Percentiles rank a stretch among this genome's conserved stretches.
These are phyloP conservation scores for Podospora didyma DNA, from an alignment of 495 filamentous ascomycete species.

Conservation along the genomic window DNA sequence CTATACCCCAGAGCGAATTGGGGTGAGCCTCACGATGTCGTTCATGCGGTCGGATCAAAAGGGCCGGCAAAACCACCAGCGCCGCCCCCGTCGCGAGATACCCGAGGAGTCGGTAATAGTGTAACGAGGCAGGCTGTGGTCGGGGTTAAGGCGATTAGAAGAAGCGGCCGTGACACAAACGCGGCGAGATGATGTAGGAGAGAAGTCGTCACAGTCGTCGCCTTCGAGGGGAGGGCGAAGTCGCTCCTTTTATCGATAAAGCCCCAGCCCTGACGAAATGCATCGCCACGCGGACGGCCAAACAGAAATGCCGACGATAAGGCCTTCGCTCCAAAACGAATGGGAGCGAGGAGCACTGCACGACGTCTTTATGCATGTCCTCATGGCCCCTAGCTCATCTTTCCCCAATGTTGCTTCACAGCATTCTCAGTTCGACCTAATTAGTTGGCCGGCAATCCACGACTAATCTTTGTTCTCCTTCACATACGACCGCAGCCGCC, in stretches of 20 bases:
- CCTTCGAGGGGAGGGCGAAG: neutral
- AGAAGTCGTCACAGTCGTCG: neutral
- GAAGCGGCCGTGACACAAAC: neutral
- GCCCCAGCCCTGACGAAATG: neutral
- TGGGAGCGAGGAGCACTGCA: too few species aligned
- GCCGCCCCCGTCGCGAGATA: neutral
- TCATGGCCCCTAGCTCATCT: too few species aligned
- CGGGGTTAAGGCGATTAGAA: neutral
- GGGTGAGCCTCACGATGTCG: slow-evolving; percentile 4
- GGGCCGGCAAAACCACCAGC: neutral
- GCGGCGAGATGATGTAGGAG: neutral
- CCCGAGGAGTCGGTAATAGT: neutral
- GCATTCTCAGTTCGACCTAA: neutral
- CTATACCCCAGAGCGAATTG: slow-evolving; percentile 2
- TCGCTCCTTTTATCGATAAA: neutral
- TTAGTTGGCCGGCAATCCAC: slow-evolving; percentile 1
- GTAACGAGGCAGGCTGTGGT: neutral
- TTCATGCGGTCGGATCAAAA: slow-evolving; percentile 2
- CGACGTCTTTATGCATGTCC: too few species aligned
- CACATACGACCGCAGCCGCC: neutral
- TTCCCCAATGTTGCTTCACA: neutral
- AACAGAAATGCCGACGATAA: neutral
- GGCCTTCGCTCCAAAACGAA: neutral
- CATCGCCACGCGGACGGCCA: neutral
- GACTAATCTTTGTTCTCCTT: slow-evolving; percentile 1